A percentile compares a stretch with the other conserved stretches of the same genome.
phyloP scores from a whole-genome alignment of 202 grass and related monocot genomes.

The Schoenoplectus tabernaemontani region DNA sequence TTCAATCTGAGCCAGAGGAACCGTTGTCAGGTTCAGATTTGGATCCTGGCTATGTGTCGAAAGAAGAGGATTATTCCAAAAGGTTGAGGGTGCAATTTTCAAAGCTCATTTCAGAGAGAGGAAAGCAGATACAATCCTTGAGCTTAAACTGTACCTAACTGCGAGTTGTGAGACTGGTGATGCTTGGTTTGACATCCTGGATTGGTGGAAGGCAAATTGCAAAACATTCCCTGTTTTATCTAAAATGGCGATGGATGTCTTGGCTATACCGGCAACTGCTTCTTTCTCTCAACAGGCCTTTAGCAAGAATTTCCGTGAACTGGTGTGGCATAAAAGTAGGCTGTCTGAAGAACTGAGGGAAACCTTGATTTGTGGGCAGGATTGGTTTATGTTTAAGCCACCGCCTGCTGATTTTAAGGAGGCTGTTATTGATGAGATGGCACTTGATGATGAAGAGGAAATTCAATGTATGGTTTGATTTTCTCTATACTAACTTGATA shows the following conservation, averaged over 20 bases:
- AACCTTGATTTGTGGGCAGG: conserved; percentile 2
- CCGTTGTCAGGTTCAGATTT: neutral
- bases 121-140: neutral
- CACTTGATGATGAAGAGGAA: neutral
- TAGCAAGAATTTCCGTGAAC: neutral
- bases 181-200: neutral
- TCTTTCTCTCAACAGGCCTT: neutral
- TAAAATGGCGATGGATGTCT: neutral
- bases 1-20: neutral
- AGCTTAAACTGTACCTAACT: neutral
- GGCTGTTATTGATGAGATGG: conserved; percentile 4
- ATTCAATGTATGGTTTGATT: neutral
- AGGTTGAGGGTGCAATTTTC: neutral
- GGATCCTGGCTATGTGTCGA: neutral
- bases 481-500: neutral
- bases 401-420: neutral
- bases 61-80: neutral
- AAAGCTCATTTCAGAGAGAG: neutral
- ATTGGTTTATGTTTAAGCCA: neutral
- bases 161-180: neutral
- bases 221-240: neutral
- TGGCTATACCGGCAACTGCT: neutral
- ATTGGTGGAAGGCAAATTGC: conserved; percentile 2
- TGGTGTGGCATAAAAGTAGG: neutral
- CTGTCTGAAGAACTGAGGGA: neutral